Conservation (phyloP, 2,329 filamentous ascomycete genomes). For the Xylariaceae sp. region DNA sequence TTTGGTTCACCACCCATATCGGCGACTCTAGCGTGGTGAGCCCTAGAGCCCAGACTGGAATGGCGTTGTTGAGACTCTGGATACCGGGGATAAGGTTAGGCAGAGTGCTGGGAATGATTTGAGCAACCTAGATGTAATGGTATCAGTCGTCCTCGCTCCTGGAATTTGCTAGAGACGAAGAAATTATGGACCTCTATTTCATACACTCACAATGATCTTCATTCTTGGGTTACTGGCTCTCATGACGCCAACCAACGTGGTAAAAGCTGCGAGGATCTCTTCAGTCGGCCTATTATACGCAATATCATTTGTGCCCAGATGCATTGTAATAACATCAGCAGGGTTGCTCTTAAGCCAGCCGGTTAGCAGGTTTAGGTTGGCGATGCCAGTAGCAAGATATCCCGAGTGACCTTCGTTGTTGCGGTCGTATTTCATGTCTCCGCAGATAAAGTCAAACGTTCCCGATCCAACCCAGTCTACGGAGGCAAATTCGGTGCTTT, state of each 20-base stretch:
- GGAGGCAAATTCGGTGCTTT: constrained; percentile 44
- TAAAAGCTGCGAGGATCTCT: constrained; percentile 49
- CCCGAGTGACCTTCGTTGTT: constrained; percentile 53
- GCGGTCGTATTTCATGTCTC: constrained; percentile 47
- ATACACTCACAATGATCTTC: constrained; percentile 49
- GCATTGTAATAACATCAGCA: constrained; percentile 53
- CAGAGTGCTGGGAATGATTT: constrained; percentile 48
- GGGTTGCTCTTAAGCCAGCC: constrained; percentile 50
- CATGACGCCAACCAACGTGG: constrained; percentile 47
- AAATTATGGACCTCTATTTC: too few species aligned
- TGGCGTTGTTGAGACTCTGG: constrained; percentile 46
- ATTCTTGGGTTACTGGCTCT: constrained; percentile 46
- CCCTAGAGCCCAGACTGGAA: constrained; percentile 45
- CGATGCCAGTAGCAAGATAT: constrained; percentile 51
- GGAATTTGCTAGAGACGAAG: not conserved
- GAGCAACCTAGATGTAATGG: constrained; percentile 44
- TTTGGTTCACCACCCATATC: constrained; percentile 51
- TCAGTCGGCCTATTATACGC: constrained; percentile 45
- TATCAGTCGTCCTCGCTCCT: not conserved
- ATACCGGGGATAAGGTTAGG: constrained; percentile 45
- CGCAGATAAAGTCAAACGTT: constrained; percentile 42
- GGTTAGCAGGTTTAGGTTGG: constrained; percentile 48
- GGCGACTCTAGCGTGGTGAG: constrained; percentile 47
- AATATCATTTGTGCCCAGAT: constrained; percentile 52
- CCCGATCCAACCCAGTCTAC: constrained; percentile 48